phyloP scores from a whole-genome alignment of 108 stramenopile genomes.

The Cyclotella sp. region DNA sequence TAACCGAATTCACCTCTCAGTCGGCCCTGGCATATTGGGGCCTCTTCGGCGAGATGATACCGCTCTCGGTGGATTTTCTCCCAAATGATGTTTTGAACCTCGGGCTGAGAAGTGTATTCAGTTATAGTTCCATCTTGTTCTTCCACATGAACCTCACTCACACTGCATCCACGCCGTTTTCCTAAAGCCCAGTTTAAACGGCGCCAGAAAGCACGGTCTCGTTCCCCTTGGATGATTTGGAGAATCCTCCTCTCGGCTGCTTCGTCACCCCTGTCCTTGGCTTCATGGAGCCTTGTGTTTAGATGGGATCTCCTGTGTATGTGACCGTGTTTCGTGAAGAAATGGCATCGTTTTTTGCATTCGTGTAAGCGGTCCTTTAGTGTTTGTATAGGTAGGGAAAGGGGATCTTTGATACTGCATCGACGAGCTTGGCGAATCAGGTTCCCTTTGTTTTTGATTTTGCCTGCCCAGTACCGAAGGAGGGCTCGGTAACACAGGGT shows the following conservation, averaged over 20 bases:
- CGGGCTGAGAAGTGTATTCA: neutral
- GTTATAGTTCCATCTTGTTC: neutral
- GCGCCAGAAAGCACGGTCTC: conserved; percentile 24
- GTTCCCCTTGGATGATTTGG: conserved; percentile 27
- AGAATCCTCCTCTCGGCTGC: conserved; percentile 22
- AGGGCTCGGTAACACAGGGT: conserved; percentile 1
- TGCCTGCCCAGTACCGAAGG: neutral
- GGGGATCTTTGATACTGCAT: too few relatives aligned
- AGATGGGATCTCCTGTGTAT: too few relatives aligned
- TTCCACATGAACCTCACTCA: conserved; percentile 19
- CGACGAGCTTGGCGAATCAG: too few relatives aligned
- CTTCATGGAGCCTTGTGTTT: neutral
- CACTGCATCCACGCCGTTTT: neutral
- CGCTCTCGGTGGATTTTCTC: too few relatives aligned
- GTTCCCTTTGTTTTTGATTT: neutral
- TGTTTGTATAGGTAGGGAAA: too few relatives aligned
- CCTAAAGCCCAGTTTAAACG: conserved; percentile 13
- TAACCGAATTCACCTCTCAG: too few relatives aligned
- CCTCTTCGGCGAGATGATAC: too few relatives aligned
- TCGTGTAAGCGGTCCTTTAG: too few relatives aligned
- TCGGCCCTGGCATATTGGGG: too few relatives aligned
- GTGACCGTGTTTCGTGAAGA: too few relatives aligned
- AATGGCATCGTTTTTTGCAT: too few relatives aligned
- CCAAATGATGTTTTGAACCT: neutral
- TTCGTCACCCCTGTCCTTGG: neutral